These are phyloP conservation scores for Saprolegnia parasitica DNA, from an alignment of 352 stramenopile genomes.

Conservation along the genomic window DNA sequence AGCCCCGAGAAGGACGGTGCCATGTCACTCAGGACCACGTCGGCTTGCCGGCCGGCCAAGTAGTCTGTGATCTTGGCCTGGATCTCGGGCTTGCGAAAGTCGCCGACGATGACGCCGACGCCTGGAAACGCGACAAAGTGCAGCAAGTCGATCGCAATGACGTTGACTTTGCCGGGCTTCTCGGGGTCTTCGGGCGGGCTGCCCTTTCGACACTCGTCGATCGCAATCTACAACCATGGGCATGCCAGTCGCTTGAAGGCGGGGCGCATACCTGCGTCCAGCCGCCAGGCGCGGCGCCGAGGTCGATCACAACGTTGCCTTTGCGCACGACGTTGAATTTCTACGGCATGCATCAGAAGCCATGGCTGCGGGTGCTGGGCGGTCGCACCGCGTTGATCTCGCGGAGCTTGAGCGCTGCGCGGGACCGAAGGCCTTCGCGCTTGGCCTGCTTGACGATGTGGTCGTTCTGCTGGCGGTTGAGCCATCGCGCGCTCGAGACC, in stretches of 20 bases:
- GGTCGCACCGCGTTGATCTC: conserved; percentile 64
- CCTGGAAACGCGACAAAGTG: conserved; percentile 68
- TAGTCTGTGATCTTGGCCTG: conserved; percentile 50
- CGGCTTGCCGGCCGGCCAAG: conserved; percentile 43
- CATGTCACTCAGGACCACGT: conserved; percentile 88
- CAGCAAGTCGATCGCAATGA: conserved; percentile 74
- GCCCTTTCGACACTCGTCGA: conserved; percentile 40
- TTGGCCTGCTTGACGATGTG: conserved; percentile 82
- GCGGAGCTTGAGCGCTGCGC: conserved; percentile 75
- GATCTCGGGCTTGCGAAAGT: conserved; percentile 65
- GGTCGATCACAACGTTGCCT: conserved; percentile 70
- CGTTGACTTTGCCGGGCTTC: conserved; percentile 31
- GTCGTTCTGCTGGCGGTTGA: conserved; percentile 79
- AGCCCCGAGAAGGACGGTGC: conserved; percentile 77
- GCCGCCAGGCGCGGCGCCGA: conserved; percentile 75
- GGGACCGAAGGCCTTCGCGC: conserved; percentile 69
- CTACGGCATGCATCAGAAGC: conserved; percentile 31
- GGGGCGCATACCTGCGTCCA: conserved; percentile 61
- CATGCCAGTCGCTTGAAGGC: background rate
- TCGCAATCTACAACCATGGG: conserved; percentile 37
- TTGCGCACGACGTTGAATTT: conserved; percentile 64
- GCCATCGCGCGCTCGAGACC: conserved; percentile 76
- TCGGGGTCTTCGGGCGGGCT: conserved; percentile 30
- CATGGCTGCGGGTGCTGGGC: background rate
- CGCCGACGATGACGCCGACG: conserved; percentile 62